Percentiles rank a stretch among this genome's conserved stretches.
Evolutionary conservation across 345 rosid species (phyloP).

Genomic region (Adansonia digitata): DNA sequence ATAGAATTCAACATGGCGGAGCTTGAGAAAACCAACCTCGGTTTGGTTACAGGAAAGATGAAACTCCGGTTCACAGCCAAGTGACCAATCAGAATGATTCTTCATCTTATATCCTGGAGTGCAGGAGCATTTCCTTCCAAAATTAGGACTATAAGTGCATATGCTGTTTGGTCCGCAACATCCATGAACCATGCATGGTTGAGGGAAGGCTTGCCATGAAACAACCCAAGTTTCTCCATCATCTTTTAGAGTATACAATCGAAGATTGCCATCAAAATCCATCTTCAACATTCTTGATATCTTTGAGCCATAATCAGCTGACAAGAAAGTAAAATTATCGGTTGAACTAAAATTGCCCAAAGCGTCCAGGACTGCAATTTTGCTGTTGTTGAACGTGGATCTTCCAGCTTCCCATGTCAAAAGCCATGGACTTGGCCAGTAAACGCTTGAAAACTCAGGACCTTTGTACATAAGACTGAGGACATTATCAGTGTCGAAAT

Average conservation of each 20-base stretch:
- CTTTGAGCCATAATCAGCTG: slow-evolving; percentile 22
- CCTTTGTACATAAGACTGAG: slow-evolving; percentile 19
- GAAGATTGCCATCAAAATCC: slow-evolving; percentile 33
- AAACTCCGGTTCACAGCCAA: slow-evolving; percentile 28
- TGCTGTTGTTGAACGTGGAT: slow-evolving; percentile 20
- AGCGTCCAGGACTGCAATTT: slow-evolving; percentile 18
- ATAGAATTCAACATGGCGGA: slow-evolving; percentile 28
- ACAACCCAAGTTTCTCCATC: slow-evolving; percentile 14
- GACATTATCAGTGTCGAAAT: slow-evolving; percentile 26
- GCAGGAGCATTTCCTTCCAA: slow-evolving; percentile 26
- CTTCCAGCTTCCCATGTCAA: slow-evolving; percentile 20
- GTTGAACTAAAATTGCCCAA: slow-evolving; percentile 24
- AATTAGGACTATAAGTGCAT: slow-evolving; percentile 16
- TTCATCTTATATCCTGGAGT: slow-evolving; percentile 23
- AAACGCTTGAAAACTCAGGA: slow-evolving; percentile 22
- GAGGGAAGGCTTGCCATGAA: slow-evolving; percentile 24
- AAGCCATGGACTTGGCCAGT: slow-evolving; percentile 25
- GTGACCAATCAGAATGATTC: slow-evolving; percentile 21
- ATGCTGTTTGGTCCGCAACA: slow-evolving; percentile 32
- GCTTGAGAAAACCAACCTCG: slow-evolving; percentile 5
- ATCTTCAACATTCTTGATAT: slow-evolving; percentile 23
- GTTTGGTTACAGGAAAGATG: slow-evolving; percentile 13
- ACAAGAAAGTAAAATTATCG: slow-evolving; percentile 4
- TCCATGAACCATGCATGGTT: slow-evolving; percentile 27
- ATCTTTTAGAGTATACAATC: slow-evolving; percentile 18